Base-by-base conservation (phyloP, 257 asterid species). In the Gentiana dahurica region DNA sequence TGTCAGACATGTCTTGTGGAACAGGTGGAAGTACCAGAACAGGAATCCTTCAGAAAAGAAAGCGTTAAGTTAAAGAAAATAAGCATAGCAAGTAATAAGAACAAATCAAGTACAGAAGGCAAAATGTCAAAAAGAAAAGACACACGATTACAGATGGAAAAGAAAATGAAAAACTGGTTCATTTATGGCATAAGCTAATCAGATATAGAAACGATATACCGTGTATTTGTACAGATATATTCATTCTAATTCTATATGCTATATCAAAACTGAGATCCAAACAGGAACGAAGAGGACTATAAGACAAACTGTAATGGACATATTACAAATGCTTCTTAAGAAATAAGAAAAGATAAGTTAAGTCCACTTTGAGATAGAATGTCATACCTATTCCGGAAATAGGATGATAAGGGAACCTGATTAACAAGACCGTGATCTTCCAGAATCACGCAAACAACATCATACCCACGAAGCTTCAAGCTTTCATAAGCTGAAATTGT, bases 401-500 rank as follows among this genome's bases (percentile, higher is more conserved):
- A 92, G 63, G 89, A 80, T 53, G 73, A 59, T 15, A 92, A 57
- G 3, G 95, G 89, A 62, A 77, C 76, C 83, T 92, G 95, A 70
- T 88, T 92, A 50, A 68, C 60, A 54, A 88, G 91, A 52, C 99
- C 94, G 53, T 83, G 93, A 59, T 92, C 95, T 77, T 88, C 95
- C 66, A 92, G 67, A 58, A 92, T 75, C 60, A 92, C 78, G 34
- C 95, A 97, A 68, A 81, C 87, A 68, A 88, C 80, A 64, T 92
- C 97, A 53, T 85, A 92, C 53, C 99, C 99, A 46, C 99, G 94
- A 59, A 92, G 82, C 75, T 68, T 85, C 64, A 88, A 62, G 60
- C 85, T 83, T 76, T 92, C 99, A 74, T 85, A 88, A 45, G 95
- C 95, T 63, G 99, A 92, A 68, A 92, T 88, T 39, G 99, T 92